Evolutionary conservation across 139 green algal genomes (phyloP).

Genomic region (Coelastrella sp.): DNA sequence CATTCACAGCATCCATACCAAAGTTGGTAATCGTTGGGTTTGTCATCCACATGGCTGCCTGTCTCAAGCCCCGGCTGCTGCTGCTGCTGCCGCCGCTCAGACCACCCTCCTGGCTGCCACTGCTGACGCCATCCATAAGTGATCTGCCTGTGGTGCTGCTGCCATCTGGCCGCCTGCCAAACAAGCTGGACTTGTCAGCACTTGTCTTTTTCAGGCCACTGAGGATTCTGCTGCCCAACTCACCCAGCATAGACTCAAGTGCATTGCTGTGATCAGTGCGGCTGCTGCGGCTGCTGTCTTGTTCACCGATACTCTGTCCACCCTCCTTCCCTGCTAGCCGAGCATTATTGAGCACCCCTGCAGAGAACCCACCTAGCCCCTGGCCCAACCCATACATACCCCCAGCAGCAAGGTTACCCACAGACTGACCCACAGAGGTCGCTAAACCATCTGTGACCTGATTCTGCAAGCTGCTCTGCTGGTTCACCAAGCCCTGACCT

Average conservation of each 20-base stretch:
- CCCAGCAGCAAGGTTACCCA: conserved; percentile 5
- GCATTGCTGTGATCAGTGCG: background rate
- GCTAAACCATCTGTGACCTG: conserved; percentile 10
- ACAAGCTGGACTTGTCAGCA: no score
- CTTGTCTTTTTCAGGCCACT: background rate
- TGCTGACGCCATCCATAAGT: background rate
- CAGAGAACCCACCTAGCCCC: background rate
- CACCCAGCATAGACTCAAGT: background rate
- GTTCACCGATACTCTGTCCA: background rate
- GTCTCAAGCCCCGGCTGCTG: background rate
- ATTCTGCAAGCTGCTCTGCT: conserved; percentile 7
- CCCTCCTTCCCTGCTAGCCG: background rate
- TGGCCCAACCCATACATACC: background rate
- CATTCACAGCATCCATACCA: background rate
- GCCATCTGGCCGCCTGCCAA: background rate
- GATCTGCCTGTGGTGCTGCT: background rate
- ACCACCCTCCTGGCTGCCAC: background rate
- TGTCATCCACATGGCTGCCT: conserved; percentile 19
- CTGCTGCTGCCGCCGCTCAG: background rate
- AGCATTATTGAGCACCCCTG: background rate
- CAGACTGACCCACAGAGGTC: background rate
- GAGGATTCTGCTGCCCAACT: background rate
- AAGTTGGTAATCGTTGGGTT: background rate
- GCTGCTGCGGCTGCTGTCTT: background rate
- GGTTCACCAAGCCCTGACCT: background rate